Conservation (phyloP, 495 filamentous ascomycete genomes). For the Cercophora samala region DNA sequence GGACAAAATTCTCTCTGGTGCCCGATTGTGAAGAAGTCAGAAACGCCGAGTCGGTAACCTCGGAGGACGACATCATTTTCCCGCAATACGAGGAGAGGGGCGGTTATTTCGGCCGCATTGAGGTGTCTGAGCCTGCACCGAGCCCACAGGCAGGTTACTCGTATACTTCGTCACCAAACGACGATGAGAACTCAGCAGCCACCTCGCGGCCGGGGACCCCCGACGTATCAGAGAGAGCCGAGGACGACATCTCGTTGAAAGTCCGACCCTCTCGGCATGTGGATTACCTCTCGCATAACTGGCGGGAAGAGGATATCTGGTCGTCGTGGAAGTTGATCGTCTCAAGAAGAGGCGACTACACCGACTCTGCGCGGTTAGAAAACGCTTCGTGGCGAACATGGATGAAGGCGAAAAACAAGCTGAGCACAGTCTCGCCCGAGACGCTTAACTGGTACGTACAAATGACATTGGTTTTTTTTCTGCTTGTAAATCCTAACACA, state of each 20-base stretch:
- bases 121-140: slow-evolving; percentile 48
- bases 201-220: slow-evolving; percentile 49
- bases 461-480: neutral
- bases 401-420: slow-evolving; percentile 81
- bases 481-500: slow-evolving; percentile 23
- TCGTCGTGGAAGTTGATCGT: slow-evolving; percentile 93
- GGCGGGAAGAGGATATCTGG: slow-evolving; percentile 98
- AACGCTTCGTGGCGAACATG: slow-evolving; percentile 99
- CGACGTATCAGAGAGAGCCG: slow-evolving; percentile 51
- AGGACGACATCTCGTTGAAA: slow-evolving; percentile 78
- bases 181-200: slow-evolving; percentile 41
- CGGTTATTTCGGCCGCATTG: slow-evolving; percentile 42
- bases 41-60: slow-evolving; percentile 29
- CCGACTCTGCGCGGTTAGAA: slow-evolving; percentile 77
- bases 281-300: slow-evolving; percentile 93
- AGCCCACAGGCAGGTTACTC: slow-evolving; percentile 45
- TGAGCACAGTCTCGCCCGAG: slow-evolving; percentile 84
- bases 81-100: slow-evolving; percentile 54
- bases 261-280: slow-evolving; percentile 84
- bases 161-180: slow-evolving; percentile 45
- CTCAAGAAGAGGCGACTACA: slow-evolving; percentile 69
- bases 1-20: slow-evolving; percentile 61
- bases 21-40: slow-evolving; percentile 49
- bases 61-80: slow-evolving; percentile 55
- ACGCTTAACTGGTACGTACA: slow-evolving; percentile 77